Conservation (phyloP, 306 rosid species). For the Echinosophora koreensis region DNA sequence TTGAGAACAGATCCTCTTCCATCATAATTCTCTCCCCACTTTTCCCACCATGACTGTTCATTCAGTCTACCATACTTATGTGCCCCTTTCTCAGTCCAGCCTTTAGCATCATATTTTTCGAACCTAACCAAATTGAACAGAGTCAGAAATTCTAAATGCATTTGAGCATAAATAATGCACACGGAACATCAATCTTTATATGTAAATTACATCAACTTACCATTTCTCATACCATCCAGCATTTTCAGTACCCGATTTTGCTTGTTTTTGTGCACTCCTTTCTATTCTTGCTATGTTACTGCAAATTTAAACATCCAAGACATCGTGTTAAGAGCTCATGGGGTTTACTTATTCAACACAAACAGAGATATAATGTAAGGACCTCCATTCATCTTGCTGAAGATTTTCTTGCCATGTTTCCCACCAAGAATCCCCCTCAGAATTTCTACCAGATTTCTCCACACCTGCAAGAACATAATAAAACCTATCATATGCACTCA, state of each 20-base stretch:
- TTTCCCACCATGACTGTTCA: conserved; percentile 99
- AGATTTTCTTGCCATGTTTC: conserved; percentile 99
- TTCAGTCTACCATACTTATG: conserved; percentile 95
- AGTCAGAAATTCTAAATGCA: conserved; percentile 30
- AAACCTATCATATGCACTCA: conserved; percentile 35
- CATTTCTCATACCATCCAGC: conserved; percentile 99
- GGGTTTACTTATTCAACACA: conserved; percentile 25
- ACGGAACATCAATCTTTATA: conserved; percentile 1
- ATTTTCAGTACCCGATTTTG: conserved; percentile 95
- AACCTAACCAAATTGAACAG: conserved; percentile 70
- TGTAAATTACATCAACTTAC: conserved; percentile 57
- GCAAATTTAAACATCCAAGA: conserved; percentile 50
- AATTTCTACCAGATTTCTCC: conserved; percentile 95
- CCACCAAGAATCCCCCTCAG: conserved; percentile 98
- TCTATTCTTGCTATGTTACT: conserved; percentile 95
- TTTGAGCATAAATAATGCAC: conserved; percentile 8
- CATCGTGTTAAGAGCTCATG: conserved; percentile 23
- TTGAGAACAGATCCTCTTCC: conserved; percentile 98
- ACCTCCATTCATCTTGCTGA: conserved; percentile 99
- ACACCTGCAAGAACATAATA: conserved; percentile 64
- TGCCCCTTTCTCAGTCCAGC: conserved; percentile 99
- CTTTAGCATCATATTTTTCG: conserved; percentile 98
- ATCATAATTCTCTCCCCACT: conserved; percentile 98
- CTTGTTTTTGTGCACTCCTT: conserved; percentile 98
- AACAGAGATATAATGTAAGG: conserved; percentile 37